A percentile compares a stretch with the other conserved stretches of the same genome.
Conservation (phyloP, 495 filamentous ascomycete species). For the Mytilinidion resinicola region DNA sequence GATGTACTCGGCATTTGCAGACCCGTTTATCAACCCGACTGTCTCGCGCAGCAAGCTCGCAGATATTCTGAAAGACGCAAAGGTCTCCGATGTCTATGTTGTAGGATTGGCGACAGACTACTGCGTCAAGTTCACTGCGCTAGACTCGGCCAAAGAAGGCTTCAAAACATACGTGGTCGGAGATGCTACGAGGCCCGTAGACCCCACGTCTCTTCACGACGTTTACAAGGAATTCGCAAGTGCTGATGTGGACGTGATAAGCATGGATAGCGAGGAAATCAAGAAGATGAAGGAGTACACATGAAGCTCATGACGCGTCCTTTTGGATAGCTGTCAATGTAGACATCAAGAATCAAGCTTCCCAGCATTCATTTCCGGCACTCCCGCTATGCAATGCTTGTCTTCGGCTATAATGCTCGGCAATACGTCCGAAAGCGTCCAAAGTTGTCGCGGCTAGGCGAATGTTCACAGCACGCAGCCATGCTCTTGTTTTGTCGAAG, state of each 20-base stretch:
- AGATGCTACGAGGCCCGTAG: slow-evolving; percentile 71
- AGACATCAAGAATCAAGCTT: too few relatives aligned
- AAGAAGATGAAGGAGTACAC: slow-evolving; percentile 6
- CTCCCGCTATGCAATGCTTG: too few relatives aligned
- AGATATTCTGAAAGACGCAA: slow-evolving; percentile 46
- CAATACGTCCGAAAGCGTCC: too few relatives aligned
- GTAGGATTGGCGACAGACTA: slow-evolving; percentile 84
- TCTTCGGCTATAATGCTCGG: too few relatives aligned
- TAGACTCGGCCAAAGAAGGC: slow-evolving; percentile 69
- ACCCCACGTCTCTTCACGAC: slow-evolving; percentile 50
- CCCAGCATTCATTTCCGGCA: too few relatives aligned
- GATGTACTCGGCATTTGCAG: slow-evolving; percentile 87
- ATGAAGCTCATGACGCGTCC: not conserved
- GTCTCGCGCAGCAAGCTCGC: slow-evolving; percentile 50
- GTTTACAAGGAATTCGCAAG: slow-evolving; percentile 50
- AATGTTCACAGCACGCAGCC: too few relatives aligned
- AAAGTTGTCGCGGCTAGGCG: too few relatives aligned
- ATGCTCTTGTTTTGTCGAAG: too few relatives aligned
- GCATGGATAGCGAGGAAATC: slow-evolving; percentile 41
- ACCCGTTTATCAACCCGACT: slow-evolving; percentile 57
- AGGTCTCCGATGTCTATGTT: slow-evolving; percentile 71
- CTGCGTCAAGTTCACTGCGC: slow-evolving; percentile 76
- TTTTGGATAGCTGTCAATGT: too few relatives aligned
- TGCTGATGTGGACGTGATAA: slow-evolving; percentile 49
- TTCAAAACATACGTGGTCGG: slow-evolving; percentile 70